Evolutionary conservation across 2,329 filamentous ascomycete genomes (phyloP), one percentile per base, ranked within the genome.

Genomic region (Ambrosiella xylebori): DNA sequence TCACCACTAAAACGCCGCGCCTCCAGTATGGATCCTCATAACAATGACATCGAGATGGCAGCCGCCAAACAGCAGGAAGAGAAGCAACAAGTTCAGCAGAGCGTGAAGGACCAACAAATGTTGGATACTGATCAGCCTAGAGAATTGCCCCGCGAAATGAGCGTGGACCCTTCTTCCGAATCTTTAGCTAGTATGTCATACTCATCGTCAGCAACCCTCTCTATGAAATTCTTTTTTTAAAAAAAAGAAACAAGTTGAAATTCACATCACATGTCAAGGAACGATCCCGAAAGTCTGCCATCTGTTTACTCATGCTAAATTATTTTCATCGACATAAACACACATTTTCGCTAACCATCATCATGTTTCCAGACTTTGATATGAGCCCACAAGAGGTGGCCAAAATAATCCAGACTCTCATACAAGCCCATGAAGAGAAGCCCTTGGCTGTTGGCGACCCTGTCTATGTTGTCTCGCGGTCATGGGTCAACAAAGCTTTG

Each of bases 401-500:
- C 60, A 78, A 77, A 59, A 80, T 80, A 41, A 87, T 96, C 55
- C 77, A 80, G 64, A 75, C 76, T 38, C 70, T 90, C 35, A 68
- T 79, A 35, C 71, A 76, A 62, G 75, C 77, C 9, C 75, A 75
- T 53, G 68, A 70, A n/a, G 73, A 76, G 52, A 67, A 68, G 0
- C 75, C 78, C 7, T 68, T 82, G n/a, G 70, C 80, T 60, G 86
- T 90, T 61, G 84, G 84, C n/a, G 79, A 86, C 60, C 77, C 80
- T 57, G 86, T 84, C 12, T 95, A 84, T 64, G 71, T 95, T 17
- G 79, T 97, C 3, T 94, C 90, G 1, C 79, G 77, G 55, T 76
- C 76, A 60, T 97, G 93, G 93, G 76, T 96, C 39, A 76, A 78
- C 59, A 79, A 81, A 60, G 87, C 93, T 2, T 73, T 84, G 60